A percentile compares a stretch with the other conserved stretches of the same genome.
These are phyloP conservation scores for Juncus effusus DNA, from an alignment of 176 grass and related monocot species.

Conservation along the genomic window DNA sequence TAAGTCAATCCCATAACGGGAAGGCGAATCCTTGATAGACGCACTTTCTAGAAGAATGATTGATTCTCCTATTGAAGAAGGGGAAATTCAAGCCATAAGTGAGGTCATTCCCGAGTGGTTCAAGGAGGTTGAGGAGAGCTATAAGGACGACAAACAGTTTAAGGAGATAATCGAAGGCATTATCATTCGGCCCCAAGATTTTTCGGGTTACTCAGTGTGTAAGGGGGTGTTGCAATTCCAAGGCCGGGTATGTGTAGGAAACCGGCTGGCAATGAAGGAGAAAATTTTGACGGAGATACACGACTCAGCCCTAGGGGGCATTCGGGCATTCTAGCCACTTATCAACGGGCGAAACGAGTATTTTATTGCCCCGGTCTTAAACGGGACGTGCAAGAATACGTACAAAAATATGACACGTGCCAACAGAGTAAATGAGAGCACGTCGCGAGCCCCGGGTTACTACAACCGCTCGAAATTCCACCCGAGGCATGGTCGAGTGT, in stretches of 20 bases:
- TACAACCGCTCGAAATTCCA: not conserved
- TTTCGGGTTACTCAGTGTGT: not conserved
- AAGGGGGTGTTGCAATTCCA: not conserved
- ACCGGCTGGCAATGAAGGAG: not conserved
- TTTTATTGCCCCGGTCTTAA: not conserved
- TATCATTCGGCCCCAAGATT: not conserved
- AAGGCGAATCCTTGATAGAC: not conserved
- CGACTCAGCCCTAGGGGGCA: not conserved
- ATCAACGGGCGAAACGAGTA: not conserved
- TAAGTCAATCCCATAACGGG: not conserved
- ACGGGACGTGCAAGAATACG: not conserved
- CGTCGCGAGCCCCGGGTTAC: not conserved
- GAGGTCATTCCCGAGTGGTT: not conserved
- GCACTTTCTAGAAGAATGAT: not conserved
- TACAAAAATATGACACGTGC: not conserved
- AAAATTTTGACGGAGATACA: not conserved
- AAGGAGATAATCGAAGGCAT: not conserved
- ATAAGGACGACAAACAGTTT: not conserved
- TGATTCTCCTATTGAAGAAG: not conserved
- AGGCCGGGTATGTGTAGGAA: not conserved
- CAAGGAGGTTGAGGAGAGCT: not conserved
- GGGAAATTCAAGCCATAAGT: not conserved
- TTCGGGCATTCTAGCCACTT: not conserved
- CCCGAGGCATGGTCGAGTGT: not conserved
- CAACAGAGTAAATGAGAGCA: not conserved